Evolutionary conservation across 768 basidiomycete genomes (phyloP).

Genomic region (Mycena galopus): DNA sequence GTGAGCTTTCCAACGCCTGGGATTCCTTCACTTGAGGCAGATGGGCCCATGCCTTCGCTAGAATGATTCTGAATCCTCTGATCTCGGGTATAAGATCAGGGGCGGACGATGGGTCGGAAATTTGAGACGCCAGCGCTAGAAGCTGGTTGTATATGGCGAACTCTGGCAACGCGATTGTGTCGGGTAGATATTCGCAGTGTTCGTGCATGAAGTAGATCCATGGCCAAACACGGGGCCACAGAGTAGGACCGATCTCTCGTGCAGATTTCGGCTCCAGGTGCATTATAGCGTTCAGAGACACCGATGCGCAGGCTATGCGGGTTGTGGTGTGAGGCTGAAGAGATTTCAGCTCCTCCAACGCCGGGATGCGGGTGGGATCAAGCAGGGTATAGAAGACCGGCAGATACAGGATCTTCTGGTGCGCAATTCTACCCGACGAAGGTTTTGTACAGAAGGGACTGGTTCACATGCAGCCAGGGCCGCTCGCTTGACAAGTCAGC

Average conservation of each 20-base stretch:
- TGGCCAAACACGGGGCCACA: background rate
- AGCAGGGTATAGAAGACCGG: background rate
- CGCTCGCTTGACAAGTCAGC: background rate
- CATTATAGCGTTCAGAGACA: background rate
- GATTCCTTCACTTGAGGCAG: no score
- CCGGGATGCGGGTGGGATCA: background rate
- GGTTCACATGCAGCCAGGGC: background rate
- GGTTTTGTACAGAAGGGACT: background rate
- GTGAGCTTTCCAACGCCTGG: background rate
- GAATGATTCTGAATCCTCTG: background rate
- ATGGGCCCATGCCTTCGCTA: no score
- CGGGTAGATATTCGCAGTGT: background rate
- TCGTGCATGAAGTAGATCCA: background rate
- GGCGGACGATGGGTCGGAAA: background rate
- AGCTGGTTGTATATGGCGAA: background rate
- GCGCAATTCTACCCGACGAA: background rate
- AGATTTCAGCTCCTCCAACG: background rate
- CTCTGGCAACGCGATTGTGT: background rate
- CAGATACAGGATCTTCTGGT: background rate
- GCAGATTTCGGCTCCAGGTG: background rate
- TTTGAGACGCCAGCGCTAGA: background rate
- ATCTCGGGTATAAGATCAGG: background rate
- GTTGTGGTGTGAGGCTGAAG: background rate
- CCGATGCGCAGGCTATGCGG: background rate
- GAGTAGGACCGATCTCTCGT: background rate